These are phyloP conservation scores for Rutstroemia sp. DNA, from an alignment of 2,329 filamentous ascomycete genomes.

Conservation along the genomic window DNA sequence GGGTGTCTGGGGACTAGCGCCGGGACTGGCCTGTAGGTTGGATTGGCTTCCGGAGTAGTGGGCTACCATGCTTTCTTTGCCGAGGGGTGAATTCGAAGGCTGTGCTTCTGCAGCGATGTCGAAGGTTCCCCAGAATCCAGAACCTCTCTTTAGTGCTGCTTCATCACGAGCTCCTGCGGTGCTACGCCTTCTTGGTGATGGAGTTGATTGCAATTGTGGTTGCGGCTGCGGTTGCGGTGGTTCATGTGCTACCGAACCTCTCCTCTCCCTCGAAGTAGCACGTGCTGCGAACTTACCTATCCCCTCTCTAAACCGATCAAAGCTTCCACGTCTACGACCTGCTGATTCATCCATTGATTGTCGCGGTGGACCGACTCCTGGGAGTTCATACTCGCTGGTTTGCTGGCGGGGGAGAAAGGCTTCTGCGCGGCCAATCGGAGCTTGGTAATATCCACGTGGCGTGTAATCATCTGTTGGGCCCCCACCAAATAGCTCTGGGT, in stretches of 20 bases:
- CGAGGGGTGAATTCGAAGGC: neutral
- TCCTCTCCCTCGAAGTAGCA: conserved; percentile 22
- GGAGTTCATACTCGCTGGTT: conserved; percentile 33
- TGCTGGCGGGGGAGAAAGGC: conserved; percentile 35
- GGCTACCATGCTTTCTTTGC: conserved; percentile 27
- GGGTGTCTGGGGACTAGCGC: neutral
- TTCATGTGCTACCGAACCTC: conserved; percentile 13
- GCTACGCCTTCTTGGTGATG: neutral
- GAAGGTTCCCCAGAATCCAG: conserved; percentile 29
- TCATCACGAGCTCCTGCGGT: conserved; percentile 19
- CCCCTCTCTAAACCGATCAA: conserved; percentile 45
- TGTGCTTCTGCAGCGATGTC: neutral
- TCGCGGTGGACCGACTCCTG: conserved; percentile 29
- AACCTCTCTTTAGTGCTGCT: conserved; percentile 32
- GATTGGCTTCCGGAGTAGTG: conserved; percentile 25
- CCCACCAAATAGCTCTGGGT: conserved; percentile 39
- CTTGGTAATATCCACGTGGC: conserved; percentile 24
- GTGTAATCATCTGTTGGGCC: conserved; percentile 22
- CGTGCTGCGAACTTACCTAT: conserved; percentile 35
- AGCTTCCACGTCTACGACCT: conserved; percentile 27
- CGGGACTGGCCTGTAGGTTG: conserved; percentile 14
- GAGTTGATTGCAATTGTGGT: too few relatives aligned
- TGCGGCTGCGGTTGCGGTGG: neutral
- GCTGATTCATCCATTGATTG: neutral
- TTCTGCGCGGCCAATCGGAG: conserved; percentile 24